Evolutionary conservation across 129 eudicot genomes (phyloP), one percentile per base, ranked within the genome.

Genomic region (Cynara cardunculus): DNA sequence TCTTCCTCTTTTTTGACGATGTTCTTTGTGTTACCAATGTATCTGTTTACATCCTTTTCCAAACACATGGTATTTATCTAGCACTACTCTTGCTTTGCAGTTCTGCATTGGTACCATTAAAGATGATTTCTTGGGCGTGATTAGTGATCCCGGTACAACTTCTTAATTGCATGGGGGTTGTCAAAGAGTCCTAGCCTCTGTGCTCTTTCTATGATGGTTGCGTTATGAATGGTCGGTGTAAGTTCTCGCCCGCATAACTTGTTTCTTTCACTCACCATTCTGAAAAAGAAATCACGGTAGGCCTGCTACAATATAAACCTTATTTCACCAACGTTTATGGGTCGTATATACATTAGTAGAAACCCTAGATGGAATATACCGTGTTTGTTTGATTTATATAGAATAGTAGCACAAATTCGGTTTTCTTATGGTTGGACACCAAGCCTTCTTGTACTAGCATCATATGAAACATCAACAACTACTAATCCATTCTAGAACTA

Each of bases 51-150:
- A 28, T 30, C 7, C 27, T 27, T 56, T 76, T 76, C 14, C 24
- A 35, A 56, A 71, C 64, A 25, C 32, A 13, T 59, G 32, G 59
- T 26, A 28, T 74, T 21, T 11, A 81, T 74, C 11, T 64, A 66
- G 31, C 22, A 34, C 12, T 67, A 25, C 7, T 61, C 41, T 35
- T 78, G 34, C 70, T 79, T 69, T 85, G 85, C 97, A 91, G 98
- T 94, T 94, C 85, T 93, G 97, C 86, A 93, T 93, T 28, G 97
- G 97, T 26, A 93, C 97, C 59, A 93, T 93, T 28, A 93, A 93
- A 73, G 97, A 93, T 70, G 97, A 93, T 81, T 92, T 92, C 80
- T 71, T 90, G 83, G 97, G 96, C 72, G 96, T 90, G 49, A 93
- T 90, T 65, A 93, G 91, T 53, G 91, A 89, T 75, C 96, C 96